Evolutionary conservation across 192 early-diverging fungal species (phyloP), one percentile per base, ranked within the genome.

Genomic region (Chytriomyces hyalinus): DNA sequence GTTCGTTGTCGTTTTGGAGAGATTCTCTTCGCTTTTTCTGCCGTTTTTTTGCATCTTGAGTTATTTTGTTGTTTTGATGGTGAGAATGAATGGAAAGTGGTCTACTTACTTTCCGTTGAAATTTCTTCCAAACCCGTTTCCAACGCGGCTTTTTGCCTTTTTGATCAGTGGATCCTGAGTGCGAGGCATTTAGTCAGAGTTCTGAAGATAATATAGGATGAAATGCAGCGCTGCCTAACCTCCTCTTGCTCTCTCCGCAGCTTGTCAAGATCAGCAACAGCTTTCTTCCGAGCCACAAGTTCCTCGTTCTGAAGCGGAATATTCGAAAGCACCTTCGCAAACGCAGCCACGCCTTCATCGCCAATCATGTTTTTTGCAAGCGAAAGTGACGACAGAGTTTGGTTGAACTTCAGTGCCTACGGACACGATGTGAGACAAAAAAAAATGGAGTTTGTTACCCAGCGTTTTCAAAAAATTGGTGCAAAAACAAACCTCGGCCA

Each of bases 241-340:
- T 88, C 87, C 70, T 88, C 87, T 47, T 82, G 80, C 10, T 88
- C 87, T 20, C 81, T 72, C 13, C 84, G 77, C 65, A 83, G 78
- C 47, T 81, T 80, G 61, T 85, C 84, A n/a, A 84, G 44, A 43
- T 88, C 87, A 9, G 75, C 69, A 45, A 86, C 46, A 26, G 78
- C 78, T 64, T 86, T 88, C 50, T 78, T 76, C 13, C 84, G 47
- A 49, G 61, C 49, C 8, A 73, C 49, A 3, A 86, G 48, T 49
- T 88, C 87, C 5, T 86, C 87, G 66, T 80, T 76, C 10, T 61
- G 66, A 5, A 86, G 67, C 0, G 84, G 60, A 43, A 64, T 73
- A 63, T 88, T 88, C 9, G 80, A 79, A 20, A 88, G 68, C 17
- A 77, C 82, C 80, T 88, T 88, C 11, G 80, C 77, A 15, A 88